Percentiles rank a stretch among this genome's conserved stretches.
These are phyloP conservation scores for Penicillium daleae DNA, from an alignment of 495 filamentous ascomycete genomes.

Conservation along the genomic window DNA sequence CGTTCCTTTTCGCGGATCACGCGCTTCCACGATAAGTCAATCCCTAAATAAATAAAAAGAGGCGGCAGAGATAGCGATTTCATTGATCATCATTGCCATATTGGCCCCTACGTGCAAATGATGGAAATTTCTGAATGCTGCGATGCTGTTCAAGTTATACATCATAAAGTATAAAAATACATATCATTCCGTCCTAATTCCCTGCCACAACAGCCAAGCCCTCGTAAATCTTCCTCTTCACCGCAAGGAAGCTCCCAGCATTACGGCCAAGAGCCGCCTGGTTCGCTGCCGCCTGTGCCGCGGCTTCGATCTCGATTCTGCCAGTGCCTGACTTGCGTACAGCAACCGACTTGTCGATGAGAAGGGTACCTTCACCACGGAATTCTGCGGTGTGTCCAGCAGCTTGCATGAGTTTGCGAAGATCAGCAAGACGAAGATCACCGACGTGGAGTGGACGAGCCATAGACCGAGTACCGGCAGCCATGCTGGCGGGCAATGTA, in stretches of 20 bases:
- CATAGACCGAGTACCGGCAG: constrained; percentile 73
- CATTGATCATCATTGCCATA: too few species aligned
- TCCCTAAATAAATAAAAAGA: too few species aligned
- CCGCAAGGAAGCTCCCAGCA: constrained; percentile 68
- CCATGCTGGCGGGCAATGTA: constrained; percentile 73
- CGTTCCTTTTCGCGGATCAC: too few species aligned
- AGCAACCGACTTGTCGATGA: constrained; percentile 85
- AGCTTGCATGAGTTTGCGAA: constrained; percentile 79
- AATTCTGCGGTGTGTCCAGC: constrained; percentile 91
- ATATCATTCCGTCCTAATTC: constrained; percentile 44
- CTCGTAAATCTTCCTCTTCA: constrained; percentile 83
- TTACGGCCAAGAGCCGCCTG: constrained; percentile 38
- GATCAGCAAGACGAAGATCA: constrained; percentile 85
- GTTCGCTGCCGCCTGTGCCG: constrained; percentile 50
- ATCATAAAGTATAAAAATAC: constrained; percentile 1
- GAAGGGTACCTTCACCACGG: constrained; percentile 85
- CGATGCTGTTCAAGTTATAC: background rate
- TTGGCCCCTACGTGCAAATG: too few species aligned
- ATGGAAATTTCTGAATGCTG: background rate
- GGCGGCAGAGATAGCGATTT: too few species aligned
- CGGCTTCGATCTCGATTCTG: constrained; percentile 86
- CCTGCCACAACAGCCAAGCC: constrained; percentile 79
- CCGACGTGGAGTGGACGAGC: constrained; percentile 93
- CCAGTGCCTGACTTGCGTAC: constrained; percentile 88
- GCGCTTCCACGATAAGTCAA: too few species aligned